Percentiles rank a stretch among this genome's conserved stretches.
Evolutionary conservation across 2,329 filamentous ascomycete genomes (phyloP).

Genomic region (Metarhizium sp.): DNA sequence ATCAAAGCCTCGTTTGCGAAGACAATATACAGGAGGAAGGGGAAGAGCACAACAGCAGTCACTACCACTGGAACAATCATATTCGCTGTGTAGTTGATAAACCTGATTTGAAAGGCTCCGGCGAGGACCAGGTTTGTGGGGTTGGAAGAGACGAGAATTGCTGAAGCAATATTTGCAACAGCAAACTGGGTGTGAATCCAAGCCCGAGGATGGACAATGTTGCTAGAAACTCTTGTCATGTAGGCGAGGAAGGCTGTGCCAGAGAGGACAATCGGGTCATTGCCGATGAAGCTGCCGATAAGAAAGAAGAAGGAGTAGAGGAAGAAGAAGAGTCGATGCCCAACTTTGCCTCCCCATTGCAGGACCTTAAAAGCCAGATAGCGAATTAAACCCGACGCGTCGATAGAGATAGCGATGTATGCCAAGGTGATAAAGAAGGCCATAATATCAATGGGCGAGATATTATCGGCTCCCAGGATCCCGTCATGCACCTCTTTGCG

Average conservation of each 20-base stretch:
- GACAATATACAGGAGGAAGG: slow-evolving; percentile 59
- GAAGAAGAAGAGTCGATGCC: slow-evolving; percentile 61
- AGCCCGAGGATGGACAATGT: slow-evolving; percentile 60
- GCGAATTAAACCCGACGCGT: slow-evolving; percentile 63
- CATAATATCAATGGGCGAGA: slow-evolving; percentile 65
- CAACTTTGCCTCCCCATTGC: slow-evolving; percentile 56
- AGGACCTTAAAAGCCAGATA: slow-evolving; percentile 63
- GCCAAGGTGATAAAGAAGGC: slow-evolving; percentile 64
- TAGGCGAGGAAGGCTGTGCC: slow-evolving; percentile 68
- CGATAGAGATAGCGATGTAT: slow-evolving; percentile 70
- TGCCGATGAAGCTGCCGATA: slow-evolving; percentile 60
- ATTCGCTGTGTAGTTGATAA: slow-evolving; percentile 67
- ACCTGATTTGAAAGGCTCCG: slow-evolving; percentile 62
- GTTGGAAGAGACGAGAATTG: slow-evolving; percentile 69
- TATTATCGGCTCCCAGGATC: slow-evolving; percentile 55
- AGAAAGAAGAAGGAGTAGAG: slow-evolving; percentile 64
- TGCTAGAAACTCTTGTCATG: slow-evolving; percentile 66
- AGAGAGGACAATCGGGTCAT: slow-evolving; percentile 66
- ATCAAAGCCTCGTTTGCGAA: slow-evolving; percentile 57
- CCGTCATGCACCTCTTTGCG: slow-evolving; percentile 58
- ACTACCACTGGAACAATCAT: slow-evolving; percentile 63
- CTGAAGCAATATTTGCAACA: slow-evolving; percentile 63
- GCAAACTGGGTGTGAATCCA: slow-evolving; percentile 69
- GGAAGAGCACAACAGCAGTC: slow-evolving; percentile 60
- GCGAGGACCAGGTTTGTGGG: slow-evolving; percentile 68